A percentile compares a stretch with the other conserved stretches of the same genome.
Evolutionary conservation across 2,329 filamentous ascomycete species (phyloP).

Genomic region (Pseudocercospora ulei): DNA sequence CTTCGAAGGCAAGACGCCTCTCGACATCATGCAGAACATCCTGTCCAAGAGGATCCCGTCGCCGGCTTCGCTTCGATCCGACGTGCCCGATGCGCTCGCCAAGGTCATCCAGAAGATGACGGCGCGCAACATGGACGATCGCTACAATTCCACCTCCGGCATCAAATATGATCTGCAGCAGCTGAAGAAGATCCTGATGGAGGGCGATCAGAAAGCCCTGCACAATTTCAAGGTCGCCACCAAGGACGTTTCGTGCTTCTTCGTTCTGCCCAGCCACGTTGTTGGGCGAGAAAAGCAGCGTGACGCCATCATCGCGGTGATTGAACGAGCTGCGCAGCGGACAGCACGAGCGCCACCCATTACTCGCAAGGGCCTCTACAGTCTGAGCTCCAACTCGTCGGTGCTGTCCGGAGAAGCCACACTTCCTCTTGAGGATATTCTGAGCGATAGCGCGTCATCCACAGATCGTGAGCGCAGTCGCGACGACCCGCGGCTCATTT

Average conservation of each 20-base stretch:
- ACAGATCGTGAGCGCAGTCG: constrained; percentile 40
- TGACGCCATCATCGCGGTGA: constrained; percentile 58
- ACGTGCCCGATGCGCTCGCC: constrained; percentile 73
- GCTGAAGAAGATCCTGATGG: constrained; percentile 62
- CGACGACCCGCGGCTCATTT: constrained; percentile 36
- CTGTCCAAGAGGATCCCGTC: constrained; percentile 67
- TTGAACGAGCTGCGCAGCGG: constrained; percentile 63
- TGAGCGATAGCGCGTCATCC: constrained; percentile 46
- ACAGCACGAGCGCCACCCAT: constrained; percentile 40
- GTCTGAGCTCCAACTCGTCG: constrained; percentile 42
- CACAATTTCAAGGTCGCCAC: constrained; percentile 65
- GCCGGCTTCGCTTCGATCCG: constrained; percentile 65
- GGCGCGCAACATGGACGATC: constrained; percentile 72
- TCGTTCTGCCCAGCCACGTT: constrained; percentile 71
- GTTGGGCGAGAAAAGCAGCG: constrained; percentile 69
- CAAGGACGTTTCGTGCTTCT: constrained; percentile 87
- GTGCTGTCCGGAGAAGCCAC: constrained; percentile 28
- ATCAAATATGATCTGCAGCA: constrained; percentile 69
- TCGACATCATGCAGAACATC: constrained; percentile 87
- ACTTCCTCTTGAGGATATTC: constrained; percentile 36
- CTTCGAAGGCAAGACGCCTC: constrained; percentile 67
- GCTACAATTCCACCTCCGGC: constrained; percentile 82
- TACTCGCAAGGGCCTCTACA: constrained; percentile 39
- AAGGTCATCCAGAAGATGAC: constrained; percentile 86
- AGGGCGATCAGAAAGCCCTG: constrained; percentile 63